These are phyloP conservation scores for Lactarius quietus DNA, from an alignment of 768 basidiomycete species.

Conservation along the genomic window DNA sequence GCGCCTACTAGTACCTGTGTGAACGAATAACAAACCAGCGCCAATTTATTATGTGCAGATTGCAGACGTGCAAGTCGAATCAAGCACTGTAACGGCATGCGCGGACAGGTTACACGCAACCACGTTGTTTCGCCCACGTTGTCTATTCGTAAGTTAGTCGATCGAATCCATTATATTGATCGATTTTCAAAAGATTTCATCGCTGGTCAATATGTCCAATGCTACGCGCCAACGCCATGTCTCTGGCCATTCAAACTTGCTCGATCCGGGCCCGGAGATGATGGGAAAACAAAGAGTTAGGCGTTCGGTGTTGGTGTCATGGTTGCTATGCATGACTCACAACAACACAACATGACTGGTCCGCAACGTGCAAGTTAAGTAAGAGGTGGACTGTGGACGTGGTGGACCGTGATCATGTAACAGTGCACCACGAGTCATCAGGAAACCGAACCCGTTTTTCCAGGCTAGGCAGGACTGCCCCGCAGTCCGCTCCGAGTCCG, in stretches of 20 bases:
- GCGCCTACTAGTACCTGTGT: background rate
- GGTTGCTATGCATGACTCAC: conserved; percentile 1
- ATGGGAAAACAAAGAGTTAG: background rate
- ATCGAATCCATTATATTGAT: background rate
- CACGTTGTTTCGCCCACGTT: background rate
- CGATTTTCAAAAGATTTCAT: background rate
- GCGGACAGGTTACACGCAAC: background rate
- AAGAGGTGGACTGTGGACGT: background rate
- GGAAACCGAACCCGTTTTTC: conserved; percentile 10
- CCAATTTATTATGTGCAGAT: background rate
- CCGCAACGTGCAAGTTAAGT: background rate
- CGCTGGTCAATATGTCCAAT: background rate
- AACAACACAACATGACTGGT: background rate
- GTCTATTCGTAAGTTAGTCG: background rate
- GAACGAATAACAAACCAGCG: background rate
- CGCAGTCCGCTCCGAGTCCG: conserved; percentile 1
- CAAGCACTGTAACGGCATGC: background rate
- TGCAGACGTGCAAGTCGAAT: background rate
- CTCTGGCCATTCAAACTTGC: background rate
- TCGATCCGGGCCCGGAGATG: background rate
- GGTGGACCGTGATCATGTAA: background rate
- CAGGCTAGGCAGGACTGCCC: conserved; percentile 1
- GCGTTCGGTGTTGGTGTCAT: background rate
- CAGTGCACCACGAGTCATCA: background rate
- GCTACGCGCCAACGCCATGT: background rate